Conservation (phyloP, 2,329 filamentous ascomycete species). For the Cucurbitaria berberidis region DNA sequence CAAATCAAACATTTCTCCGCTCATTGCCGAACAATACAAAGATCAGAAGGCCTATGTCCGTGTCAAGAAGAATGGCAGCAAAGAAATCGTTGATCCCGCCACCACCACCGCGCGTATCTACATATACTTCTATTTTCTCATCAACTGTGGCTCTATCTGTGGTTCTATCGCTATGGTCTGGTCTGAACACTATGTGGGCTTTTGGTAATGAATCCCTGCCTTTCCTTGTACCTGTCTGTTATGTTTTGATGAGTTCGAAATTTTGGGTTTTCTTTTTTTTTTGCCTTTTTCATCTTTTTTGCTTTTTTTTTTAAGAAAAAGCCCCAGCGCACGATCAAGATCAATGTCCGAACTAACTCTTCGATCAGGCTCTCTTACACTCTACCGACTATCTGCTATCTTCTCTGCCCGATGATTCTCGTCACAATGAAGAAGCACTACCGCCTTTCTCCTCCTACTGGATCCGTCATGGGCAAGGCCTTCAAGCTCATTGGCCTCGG, state of each 20-base stretch:
- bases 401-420: constrained; percentile 63
- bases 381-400: constrained; percentile 70
- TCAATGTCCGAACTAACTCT: no score
- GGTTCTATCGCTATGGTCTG: constrained; percentile 48
- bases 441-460: constrained; percentile 73
- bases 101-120: constrained; percentile 71
- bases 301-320: no score
- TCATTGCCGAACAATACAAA: constrained; percentile 65
- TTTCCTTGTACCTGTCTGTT: no score
- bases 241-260: no score
- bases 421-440: no score
- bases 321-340: no score
- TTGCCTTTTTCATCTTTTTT: no score
- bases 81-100: constrained; percentile 70
- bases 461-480: constrained; percentile 73
- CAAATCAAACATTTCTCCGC: constrained; percentile 67
- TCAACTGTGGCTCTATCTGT: constrained; percentile 48
- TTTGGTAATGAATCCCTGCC: no score
- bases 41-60: constrained; percentile 38
- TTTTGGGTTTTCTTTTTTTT: no score
- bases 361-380: constrained; percentile 72
- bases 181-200: constrained; percentile 62
- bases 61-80: constrained; percentile 48
- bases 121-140: constrained; percentile 44
- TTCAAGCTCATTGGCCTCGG: constrained; percentile 64